Evolutionary conservation across 2,329 filamentous ascomycete species (phyloP).

Genomic region (Bipolaris oryzae): DNA sequence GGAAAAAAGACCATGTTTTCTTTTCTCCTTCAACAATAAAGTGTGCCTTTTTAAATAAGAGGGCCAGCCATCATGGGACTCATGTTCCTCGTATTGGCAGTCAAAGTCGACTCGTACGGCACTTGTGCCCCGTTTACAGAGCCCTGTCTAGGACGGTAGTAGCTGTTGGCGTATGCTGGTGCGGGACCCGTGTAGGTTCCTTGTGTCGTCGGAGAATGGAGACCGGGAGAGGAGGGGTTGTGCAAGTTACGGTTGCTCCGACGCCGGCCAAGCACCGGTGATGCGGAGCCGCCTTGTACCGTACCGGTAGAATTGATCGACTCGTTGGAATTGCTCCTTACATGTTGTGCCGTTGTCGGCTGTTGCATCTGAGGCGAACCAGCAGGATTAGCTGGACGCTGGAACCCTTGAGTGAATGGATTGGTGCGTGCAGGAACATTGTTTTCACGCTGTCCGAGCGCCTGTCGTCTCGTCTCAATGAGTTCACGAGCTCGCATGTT

Average conservation of each 20-base stretch:
- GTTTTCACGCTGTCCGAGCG: constrained; percentile 35
- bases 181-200: constrained; percentile 31
- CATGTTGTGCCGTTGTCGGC: constrained; percentile 27
- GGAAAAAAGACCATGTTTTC: neutral
- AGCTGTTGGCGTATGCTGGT: constrained; percentile 35
- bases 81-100: constrained; percentile 30
- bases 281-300: constrained; percentile 31
- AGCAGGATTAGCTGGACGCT: constrained; percentile 34
- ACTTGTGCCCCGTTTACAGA: constrained; percentile 24
- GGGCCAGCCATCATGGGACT: constrained; percentile 43
- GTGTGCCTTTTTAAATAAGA: constrained; percentile 32
- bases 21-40: neutral
- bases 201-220: constrained; percentile 30
- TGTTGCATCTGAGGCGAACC: constrained; percentile 22
- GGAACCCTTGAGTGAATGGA: constrained; percentile 42
- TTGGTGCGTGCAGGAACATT: constrained; percentile 43
- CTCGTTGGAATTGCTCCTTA: constrained; percentile 44
- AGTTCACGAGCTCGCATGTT: constrained; percentile 45
- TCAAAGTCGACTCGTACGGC: constrained; percentile 38
- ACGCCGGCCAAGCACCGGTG: constrained; percentile 40
- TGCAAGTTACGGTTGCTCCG: constrained; percentile 46
- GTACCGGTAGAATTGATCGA: constrained; percentile 41
- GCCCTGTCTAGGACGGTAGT: constrained; percentile 38
- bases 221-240: constrained; percentile 30
- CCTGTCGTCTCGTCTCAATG: constrained; percentile 43